A percentile compares a stretch with the other conserved stretches of the same genome.
Evolutionary conservation across 202 grass and related monocot species (phyloP).

Genomic region (Carex sylvatica): DNA sequence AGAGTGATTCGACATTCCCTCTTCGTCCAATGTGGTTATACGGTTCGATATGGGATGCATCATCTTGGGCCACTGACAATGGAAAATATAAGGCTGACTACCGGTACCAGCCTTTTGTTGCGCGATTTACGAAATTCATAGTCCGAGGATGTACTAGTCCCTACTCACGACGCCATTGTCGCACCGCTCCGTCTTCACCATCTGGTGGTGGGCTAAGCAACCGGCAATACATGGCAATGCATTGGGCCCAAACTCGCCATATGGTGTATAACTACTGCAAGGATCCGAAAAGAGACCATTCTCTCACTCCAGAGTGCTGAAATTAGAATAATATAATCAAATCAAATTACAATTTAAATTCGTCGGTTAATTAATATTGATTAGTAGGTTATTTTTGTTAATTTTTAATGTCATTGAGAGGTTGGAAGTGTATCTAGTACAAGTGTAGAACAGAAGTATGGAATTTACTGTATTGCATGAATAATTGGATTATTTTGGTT

Average conservation of each 20-base stretch:
- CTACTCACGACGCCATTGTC: constrained; percentile 13
- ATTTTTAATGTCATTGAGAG: constrained; percentile 4
- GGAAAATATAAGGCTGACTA: constrained; percentile 66
- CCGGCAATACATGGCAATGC: constrained; percentile 46
- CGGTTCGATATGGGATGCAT: constrained; percentile 68
- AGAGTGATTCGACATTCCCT: constrained; percentile 34
- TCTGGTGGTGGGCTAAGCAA: constrained; percentile 30
- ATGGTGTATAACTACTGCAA: constrained; percentile 71
- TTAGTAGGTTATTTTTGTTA: constrained; percentile 17
- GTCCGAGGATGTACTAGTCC: constrained; percentile 36
- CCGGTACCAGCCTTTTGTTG: constrained; percentile 50
- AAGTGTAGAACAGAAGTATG: constrained; percentile 7
- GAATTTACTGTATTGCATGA: not conserved
- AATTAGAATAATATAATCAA: constrained; percentile 13
- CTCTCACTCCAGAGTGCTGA: constrained; percentile 47
- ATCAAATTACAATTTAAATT: not conserved
- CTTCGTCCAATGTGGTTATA: constrained; percentile 60
- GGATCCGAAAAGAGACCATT: constrained; percentile 45
- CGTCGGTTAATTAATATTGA: not conserved
- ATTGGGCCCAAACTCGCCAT: constrained; percentile 47
- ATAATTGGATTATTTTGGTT: constrained; percentile 3
- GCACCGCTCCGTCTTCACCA: not conserved
- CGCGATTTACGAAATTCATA: constrained; percentile 43
- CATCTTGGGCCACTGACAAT: constrained; percentile 62
- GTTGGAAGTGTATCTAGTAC: constrained; percentile 18